These are phyloP conservation scores for Wickerhamomyces chaumierensis DNA, from an alignment of 805 yeast species.

Conservation along the genomic window DNA sequence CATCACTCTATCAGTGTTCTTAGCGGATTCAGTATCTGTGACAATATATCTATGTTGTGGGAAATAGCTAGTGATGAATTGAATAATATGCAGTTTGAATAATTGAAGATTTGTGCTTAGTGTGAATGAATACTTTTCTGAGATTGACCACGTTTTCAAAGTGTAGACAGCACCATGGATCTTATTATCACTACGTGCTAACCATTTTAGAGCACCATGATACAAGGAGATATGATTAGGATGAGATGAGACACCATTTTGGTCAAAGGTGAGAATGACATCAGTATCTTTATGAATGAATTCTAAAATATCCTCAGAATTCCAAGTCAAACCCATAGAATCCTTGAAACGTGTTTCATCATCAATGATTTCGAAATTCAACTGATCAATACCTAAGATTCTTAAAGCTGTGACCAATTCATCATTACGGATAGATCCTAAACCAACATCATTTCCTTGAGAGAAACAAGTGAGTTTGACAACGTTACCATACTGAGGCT, in stretches of 20 bases:
- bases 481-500: constrained; percentile 34
- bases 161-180: constrained; percentile 12
- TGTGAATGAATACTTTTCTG: constrained; percentile 38
- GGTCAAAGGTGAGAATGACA: constrained; percentile 69
- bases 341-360: constrained; percentile 44
- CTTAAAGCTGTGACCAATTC: constrained; percentile 51
- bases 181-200: no score
- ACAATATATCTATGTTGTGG: no score
- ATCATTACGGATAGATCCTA: constrained; percentile 48
- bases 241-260: constrained; percentile 72
- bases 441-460: constrained; percentile 63
- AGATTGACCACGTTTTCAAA: constrained; percentile 22
- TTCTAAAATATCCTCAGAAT: constrained; percentile 26
- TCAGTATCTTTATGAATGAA: constrained; percentile 24
- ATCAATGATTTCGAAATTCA: constrained; percentile 34
- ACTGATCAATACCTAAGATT: constrained; percentile 37
- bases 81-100: not conserved
- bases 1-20: constrained; percentile 17
- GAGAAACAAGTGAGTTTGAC: constrained; percentile 62
- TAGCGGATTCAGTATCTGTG: not conserved
- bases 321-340: constrained; percentile 63
- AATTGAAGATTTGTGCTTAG: constrained; percentile 8
- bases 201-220: constrained; percentile 33
- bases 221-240: constrained; percentile 70
- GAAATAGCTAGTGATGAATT: no score